Evolutionary conservation across 495 filamentous ascomycete genomes (phyloP), one percentile per base, ranked within the genome.

Genomic region (Parmelia sp.): DNA sequence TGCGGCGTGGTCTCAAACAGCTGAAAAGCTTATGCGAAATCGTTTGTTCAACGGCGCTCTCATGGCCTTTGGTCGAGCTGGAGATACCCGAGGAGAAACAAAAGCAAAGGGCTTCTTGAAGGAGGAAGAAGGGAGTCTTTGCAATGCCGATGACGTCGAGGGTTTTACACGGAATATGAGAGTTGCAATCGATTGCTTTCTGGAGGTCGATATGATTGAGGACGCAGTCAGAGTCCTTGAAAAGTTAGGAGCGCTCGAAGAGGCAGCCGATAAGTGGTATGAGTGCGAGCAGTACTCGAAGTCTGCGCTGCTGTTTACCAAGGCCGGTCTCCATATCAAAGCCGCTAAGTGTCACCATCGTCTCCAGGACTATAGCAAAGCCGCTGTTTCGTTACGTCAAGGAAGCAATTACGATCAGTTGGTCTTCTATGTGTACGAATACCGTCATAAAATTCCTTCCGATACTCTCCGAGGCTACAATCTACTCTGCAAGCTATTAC

Each of bases 321-420:
- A 66, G 44, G 70, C 60, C 0, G 15, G 58, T 2, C 19, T 65
- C 0, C 68, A 63, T 35, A 5, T 23, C 1, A 49, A 69, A 9
- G 73, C 74, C 31, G 63, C 65, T 3, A 61, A 67, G 15, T 69
- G 66, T 49, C 67, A 68, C 29, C 61, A 70, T 53, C 3, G 7
- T 0, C 19, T 25, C 44, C 58, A 60, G 7, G 37, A 70, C 2
- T 64, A 71, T 31, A 69, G 70, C 8, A 42, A 72, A 60, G 73
- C 70, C 33, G 68, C 65, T n/a, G 80, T 79, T 19, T 73, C 74
- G 33, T 68, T 85, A 36, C 69, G 69, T 0, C 42, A 66, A 47
- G 74, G 69, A 0, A 51, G 63, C 9, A 17, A 63, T 17, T 73
- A 67, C 39, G 63, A 73, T 58, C 49, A 69, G 7, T 37, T 75